phyloP scores from a whole-genome alignment of 2,329 filamentous ascomycete genomes.

The Fusarium aywerte region DNA sequence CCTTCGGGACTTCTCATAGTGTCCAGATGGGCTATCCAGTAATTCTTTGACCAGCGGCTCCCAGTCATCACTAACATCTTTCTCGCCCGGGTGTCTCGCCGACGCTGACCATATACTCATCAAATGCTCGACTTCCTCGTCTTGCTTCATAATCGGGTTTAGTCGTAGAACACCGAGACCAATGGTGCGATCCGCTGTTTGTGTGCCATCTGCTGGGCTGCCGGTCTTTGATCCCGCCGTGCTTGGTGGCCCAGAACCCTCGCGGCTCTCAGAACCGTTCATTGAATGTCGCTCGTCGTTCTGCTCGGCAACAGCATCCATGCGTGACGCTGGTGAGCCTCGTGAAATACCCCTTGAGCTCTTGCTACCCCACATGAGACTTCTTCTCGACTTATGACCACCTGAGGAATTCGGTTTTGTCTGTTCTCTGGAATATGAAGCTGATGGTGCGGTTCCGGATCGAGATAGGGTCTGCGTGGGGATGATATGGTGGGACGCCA shows the following conservation, averaged over 20 bases:
- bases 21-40: constrained; percentile 77
- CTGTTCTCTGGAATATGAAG: constrained; percentile 56
- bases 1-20: constrained; percentile 76
- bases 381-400: constrained; percentile 68
- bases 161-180: constrained; percentile 83
- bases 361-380: constrained; percentile 76
- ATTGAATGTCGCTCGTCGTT: constrained; percentile 54
- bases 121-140: constrained; percentile 78
- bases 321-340: constrained; percentile 58
- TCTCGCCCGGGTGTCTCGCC: constrained; percentile 64
- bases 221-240: constrained; percentile 64
- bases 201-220: constrained; percentile 37
- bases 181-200: constrained; percentile 66
- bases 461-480: constrained; percentile 61
- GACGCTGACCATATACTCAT: constrained; percentile 81
- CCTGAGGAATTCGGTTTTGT: constrained; percentile 61
- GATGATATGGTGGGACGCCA: constrained; percentile 66
- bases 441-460: constrained; percentile 59
- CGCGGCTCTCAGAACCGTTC: constrained; percentile 56
- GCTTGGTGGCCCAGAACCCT: constrained; percentile 61
- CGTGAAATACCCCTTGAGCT: constrained; percentile 65
- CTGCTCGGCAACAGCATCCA: constrained; percentile 68
- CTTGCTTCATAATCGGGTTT: constrained; percentile 77
- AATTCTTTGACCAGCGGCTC: constrained; percentile 78
- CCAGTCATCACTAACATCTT: constrained; percentile 72